Percentiles rank a stretch among this genome's conserved stretches.
Evolutionary conservation across 2,329 filamentous ascomycete species (phyloP).

Genomic region (Xylariaceae sp.): DNA sequence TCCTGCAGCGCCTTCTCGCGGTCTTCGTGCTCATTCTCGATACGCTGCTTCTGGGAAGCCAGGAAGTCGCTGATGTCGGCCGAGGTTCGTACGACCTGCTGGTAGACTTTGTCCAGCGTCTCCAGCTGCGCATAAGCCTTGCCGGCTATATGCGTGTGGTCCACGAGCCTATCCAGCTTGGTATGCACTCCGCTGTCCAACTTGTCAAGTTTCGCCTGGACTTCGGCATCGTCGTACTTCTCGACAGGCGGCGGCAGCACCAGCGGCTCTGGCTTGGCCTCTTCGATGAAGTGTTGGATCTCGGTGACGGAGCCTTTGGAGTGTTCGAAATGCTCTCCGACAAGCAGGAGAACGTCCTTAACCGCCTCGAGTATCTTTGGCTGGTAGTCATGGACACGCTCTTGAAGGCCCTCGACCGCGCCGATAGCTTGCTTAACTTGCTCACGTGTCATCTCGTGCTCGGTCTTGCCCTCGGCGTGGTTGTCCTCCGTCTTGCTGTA

Average conservation of each 20-base stretch:
- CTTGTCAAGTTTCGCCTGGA: constrained; percentile 29
- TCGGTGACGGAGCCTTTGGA: constrained; percentile 60
- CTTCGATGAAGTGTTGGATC: constrained; percentile 55
- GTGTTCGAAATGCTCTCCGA: constrained; percentile 84
- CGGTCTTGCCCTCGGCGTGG: constrained; percentile 65
- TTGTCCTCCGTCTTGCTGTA: constrained; percentile 69
- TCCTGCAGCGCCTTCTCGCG: constrained; percentile 76
- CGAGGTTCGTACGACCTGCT: constrained; percentile 78
- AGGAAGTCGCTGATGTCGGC: constrained; percentile 81
- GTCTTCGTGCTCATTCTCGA: constrained; percentile 70
- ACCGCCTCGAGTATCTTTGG: constrained; percentile 84
- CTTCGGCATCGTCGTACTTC: constrained; percentile 38
- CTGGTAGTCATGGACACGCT: constrained; percentile 73
- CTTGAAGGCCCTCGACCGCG: constrained; percentile 70
- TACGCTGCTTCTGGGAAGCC: constrained; percentile 66
- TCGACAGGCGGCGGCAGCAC: constrained; percentile 50
- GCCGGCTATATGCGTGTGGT: constrained; percentile 58
- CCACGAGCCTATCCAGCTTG: constrained; percentile 50
- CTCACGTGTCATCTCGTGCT: constrained; percentile 78
- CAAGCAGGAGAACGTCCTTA: constrained; percentile 75
- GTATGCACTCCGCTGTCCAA: constrained; percentile 23
- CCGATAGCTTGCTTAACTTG: constrained; percentile 70
- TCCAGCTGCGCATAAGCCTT: constrained; percentile 71
- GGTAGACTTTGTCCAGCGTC: constrained; percentile 81
- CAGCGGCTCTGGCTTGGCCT: constrained; percentile 47